Percentiles rank a stretch among this genome's conserved stretches.
These are phyloP conservation scores for Coemansia erecta DNA, from an alignment of 192 early-diverging fungal genomes.

Conservation along the genomic window DNA sequence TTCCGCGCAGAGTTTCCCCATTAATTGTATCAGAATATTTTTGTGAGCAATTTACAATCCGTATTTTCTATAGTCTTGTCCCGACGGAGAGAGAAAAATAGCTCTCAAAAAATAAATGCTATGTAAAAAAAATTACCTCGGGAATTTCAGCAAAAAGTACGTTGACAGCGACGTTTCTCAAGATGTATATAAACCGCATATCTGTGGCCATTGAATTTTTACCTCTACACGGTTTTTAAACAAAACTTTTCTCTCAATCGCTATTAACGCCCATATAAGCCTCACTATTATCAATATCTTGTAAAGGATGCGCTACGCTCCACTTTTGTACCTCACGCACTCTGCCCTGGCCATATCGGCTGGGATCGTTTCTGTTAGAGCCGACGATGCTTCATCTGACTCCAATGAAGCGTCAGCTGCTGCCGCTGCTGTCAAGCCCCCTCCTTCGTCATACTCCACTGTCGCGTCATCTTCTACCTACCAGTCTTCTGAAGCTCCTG, in stretches of 20 bases:
- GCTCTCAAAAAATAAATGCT: too few relatives aligned
- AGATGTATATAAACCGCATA: neutral
- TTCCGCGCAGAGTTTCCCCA: too few relatives aligned
- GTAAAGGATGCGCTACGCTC: conserved; percentile 15
- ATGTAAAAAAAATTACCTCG: too few relatives aligned
- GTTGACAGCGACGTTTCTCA: too few relatives aligned
- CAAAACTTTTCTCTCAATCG: neutral
- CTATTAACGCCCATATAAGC: neutral
- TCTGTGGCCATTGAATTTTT: neutral
- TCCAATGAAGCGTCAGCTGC: neutral
- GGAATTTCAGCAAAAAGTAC: too few relatives aligned
- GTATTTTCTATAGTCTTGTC: too few relatives aligned
- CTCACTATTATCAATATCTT: neutral
- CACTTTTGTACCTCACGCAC: conserved; percentile 10
- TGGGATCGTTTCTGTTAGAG: neutral
- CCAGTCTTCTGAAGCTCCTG: neutral
- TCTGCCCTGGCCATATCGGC: conserved; percentile 6
- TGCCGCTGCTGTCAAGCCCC: neutral
- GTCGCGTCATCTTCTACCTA: neutral
- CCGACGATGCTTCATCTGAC: neutral
- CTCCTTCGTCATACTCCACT: neutral
- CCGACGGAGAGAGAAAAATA: too few relatives aligned
- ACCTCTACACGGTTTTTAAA: neutral
- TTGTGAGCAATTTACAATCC: too few relatives aligned
- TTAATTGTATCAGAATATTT: too few relatives aligned